A percentile compares a stretch with the other conserved stretches of the same genome.
Conservation (phyloP, 2,329 filamentous ascomycete genomes). For the Aureobasidium musti region DNA sequence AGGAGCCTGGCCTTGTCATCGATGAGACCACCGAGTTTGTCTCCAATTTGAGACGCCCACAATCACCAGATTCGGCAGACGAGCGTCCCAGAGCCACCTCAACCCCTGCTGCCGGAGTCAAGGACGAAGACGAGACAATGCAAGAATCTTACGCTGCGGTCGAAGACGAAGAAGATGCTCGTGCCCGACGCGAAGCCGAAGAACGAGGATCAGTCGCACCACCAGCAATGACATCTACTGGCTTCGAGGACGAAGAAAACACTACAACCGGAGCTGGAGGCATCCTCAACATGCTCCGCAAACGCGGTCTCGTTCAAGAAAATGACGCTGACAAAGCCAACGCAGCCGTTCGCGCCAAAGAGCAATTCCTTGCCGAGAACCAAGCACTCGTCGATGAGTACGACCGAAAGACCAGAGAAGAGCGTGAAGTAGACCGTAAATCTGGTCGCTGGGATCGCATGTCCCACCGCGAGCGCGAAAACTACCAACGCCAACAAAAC, state of each 20-base stretch:
- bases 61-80: conserved; percentile 40
- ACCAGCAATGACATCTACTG: conserved; percentile 62
- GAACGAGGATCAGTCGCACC: conserved; percentile 39
- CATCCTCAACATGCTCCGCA: conserved; percentile 77
- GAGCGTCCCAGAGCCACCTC: conserved; percentile 38
- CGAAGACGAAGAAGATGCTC: conserved; percentile 51
- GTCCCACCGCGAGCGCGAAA: conserved; percentile 88
- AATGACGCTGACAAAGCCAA: conserved; percentile 55
- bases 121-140: conserved; percentile 51
- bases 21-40: conserved; percentile 97
- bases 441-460: conserved; percentile 82
- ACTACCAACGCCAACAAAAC: conserved; percentile 85
- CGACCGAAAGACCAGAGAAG: conserved; percentile 73
- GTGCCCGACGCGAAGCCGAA: conserved; percentile 46
- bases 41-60: conserved; percentile 73
- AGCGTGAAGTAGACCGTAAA: conserved; percentile 84
- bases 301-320: conserved; percentile 76
- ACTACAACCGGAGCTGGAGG: conserved; percentile 74
- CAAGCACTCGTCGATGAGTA: conserved; percentile 74
- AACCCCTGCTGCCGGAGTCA: conserved; percentile 47
- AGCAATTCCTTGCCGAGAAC: conserved; percentile 78
- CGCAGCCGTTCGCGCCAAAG: conserved; percentile 66
- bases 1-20: conserved; percentile 74
- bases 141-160: conserved; percentile 42
- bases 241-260: conserved; percentile 81